A percentile compares a stretch with the other conserved stretches of the same genome.
These are phyloP conservation scores for Aureobasidium sp. DNA, from an alignment of 2,329 filamentous ascomycete genomes.

Conservation along the genomic window DNA sequence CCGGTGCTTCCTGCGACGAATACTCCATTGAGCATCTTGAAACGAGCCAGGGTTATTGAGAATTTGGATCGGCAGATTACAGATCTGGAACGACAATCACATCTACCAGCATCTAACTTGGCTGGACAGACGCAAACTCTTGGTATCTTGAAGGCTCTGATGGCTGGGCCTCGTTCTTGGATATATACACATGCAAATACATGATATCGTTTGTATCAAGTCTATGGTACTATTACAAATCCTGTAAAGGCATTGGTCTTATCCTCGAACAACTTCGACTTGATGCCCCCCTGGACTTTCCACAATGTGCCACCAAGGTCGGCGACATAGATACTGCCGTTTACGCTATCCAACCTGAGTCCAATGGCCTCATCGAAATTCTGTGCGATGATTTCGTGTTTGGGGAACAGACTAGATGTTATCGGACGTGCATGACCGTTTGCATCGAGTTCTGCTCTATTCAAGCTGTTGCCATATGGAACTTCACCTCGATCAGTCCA, in stretches of 20 bases:
- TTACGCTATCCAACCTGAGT: slow-evolving; percentile 12
- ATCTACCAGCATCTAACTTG: not conserved
- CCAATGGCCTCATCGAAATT: slow-evolving; percentile 43
- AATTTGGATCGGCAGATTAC: not conserved
- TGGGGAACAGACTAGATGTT: slow-evolving; percentile 22
- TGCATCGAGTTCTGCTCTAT: slow-evolving; percentile 24
- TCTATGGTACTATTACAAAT: not conserved
- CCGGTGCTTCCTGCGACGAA: not conserved
- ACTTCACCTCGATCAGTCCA: slow-evolving; percentile 55
- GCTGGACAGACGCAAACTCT: not conserved
- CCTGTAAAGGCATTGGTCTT: slow-evolving; percentile 4
- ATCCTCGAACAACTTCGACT: not conserved
- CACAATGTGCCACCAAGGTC: not conserved
- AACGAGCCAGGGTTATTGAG: not conserved
- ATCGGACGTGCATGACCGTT: not conserved
- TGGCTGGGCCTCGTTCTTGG: not conserved
- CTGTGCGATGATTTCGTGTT: slow-evolving; percentile 20
- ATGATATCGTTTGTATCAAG: not conserved
- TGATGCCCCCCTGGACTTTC: not conserved
- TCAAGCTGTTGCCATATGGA: slow-evolving; percentile 48
- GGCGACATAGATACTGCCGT: not conserved
- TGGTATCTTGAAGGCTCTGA: not conserved
- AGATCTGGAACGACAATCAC: not conserved
- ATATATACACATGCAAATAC: not conserved
- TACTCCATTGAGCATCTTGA: not conserved